Evolutionary conservation across 2,329 filamentous ascomycete species (phyloP).

Genomic region (Sporothrix humicola): DNA sequence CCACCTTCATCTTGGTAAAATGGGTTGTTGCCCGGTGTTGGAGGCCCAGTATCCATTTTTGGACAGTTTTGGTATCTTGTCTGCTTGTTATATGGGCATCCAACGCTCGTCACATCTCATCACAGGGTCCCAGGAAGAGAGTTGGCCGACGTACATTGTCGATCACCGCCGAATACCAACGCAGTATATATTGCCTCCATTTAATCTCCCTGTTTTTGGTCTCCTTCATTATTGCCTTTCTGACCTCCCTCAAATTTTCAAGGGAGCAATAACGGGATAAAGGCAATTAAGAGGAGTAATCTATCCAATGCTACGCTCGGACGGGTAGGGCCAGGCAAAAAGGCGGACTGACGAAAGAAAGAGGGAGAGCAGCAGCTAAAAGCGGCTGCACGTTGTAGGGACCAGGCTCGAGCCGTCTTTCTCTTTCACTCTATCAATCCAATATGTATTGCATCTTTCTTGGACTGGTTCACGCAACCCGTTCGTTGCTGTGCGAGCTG

Average conservation of each 20-base stretch:
- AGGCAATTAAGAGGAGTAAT: not conserved
- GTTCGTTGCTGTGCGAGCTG: not conserved
- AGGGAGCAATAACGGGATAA: constrained; percentile 21
- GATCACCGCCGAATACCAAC: not conserved
- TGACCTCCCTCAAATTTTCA: not conserved
- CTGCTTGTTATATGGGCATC: not conserved
- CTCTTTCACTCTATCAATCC: too few relatives aligned
- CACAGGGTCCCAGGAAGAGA: too few relatives aligned
- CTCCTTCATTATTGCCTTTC: not conserved
- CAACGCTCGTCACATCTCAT: not conserved
- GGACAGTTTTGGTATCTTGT: not conserved
- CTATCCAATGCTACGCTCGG: constrained; percentile 15
- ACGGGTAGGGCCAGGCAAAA: constrained; percentile 13
- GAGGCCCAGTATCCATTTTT: not conserved
- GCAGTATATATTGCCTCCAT: not conserved
- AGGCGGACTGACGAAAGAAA: not conserved
- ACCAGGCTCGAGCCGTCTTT: constrained; percentile 1
- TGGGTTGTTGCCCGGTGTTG: not conserved
- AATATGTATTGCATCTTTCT: not conserved
- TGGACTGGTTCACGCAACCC: not conserved
- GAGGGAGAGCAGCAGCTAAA: too few relatives aligned
- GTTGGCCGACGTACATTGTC: not conserved
- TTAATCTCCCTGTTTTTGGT: too few relatives aligned
- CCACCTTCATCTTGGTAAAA: not conserved
- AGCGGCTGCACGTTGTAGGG: constrained; percentile 6